Evolutionary conservation across 495 filamentous ascomycete species (phyloP), one percentile per base, ranked within the genome.

Genomic region (Podospora pseudoanserina): DNA sequence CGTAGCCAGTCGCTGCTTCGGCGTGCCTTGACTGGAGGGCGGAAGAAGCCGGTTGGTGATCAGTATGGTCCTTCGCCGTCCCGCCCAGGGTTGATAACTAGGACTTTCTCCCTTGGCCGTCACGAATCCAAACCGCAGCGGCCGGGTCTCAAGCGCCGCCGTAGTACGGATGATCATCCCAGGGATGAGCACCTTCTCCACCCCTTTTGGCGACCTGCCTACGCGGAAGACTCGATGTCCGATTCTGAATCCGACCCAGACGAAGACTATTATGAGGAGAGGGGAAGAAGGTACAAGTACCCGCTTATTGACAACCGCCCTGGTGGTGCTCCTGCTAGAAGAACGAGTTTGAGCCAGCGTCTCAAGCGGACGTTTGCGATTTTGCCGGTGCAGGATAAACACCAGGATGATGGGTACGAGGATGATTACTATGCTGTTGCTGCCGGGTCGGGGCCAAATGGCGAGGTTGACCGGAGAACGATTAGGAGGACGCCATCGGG

Each of bases 141-240:
- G 49, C 73, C 70, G 5, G 67, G 68, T 6, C 57, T 71, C 23
- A 70, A 64, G 26, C 71, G 78, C 16, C 79, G 79, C 67, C 79
- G 80, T 0, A 79, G 79, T 7, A 71, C 77, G 1, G 79, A 81
- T 34, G 66, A 69, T 44, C 39, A 13, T 13, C 83, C 81, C 16
- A 62, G 76, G 2, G 84, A 87, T 63, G 82, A 84, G 49, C 84
- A 82, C 63, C 87, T 84, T 60, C 80, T 94, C 5, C 90, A 95
- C 73, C 92, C 92, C 1, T 90, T 90, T 77, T 96, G 93, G 93
- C 85, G 88, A 28, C 92, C 93, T 4, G 61, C 87, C 27, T 92
- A 91, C 74, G 90, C 87, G 83, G 89, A 91, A 32, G 87, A 89
- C 66, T 78, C 84, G 5, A 27, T 23, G 4, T 64, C 49, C 54